phyloP scores from a whole-genome alignment of 23 red algal species.

The Porphyridium purpureum region DNA sequence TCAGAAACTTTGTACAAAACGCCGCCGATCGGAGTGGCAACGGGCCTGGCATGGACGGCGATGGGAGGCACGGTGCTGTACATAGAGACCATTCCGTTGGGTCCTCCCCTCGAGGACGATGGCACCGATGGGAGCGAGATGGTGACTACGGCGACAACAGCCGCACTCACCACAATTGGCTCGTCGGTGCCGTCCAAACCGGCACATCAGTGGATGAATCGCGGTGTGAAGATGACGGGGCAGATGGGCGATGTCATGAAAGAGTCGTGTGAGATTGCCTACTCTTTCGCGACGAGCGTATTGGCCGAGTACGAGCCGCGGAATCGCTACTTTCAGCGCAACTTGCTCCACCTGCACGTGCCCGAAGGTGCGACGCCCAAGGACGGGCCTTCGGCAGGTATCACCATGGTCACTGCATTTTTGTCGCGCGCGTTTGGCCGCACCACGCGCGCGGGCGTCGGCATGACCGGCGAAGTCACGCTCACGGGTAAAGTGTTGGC shows the following conservation, averaged over 20 bases:
- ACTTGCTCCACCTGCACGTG: slow-evolving; percentile 73
- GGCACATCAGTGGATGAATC: no score
- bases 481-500: slow-evolving; percentile 79
- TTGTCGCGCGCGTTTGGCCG: slow-evolving; percentile 47
- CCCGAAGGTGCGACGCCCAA: slow-evolving; percentile 96
- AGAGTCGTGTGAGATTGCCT: slow-evolving; percentile 85
- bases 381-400: slow-evolving; percentile 54
- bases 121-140: no score
- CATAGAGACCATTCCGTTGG: slow-evolving; percentile 62
- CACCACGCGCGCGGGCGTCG: slow-evolving; percentile 40
- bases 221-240: slow-evolving; percentile 42
- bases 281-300: slow-evolving; percentile 55
- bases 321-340: slow-evolving; percentile 74
- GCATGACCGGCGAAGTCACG: slow-evolving; percentile 94
- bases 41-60: slow-evolving; percentile 79
- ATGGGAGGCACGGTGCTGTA: slow-evolving; percentile 79
- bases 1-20: slow-evolving; percentile 48
- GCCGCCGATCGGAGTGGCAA: slow-evolving; percentile 60
- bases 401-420: slow-evolving; percentile 79
- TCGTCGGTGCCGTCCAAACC: no score
- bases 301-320: slow-evolving; percentile 24
- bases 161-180: no score
- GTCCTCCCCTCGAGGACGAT: no score
- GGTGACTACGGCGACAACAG: slow-evolving; percentile 6
- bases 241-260: slow-evolving; percentile 92